Conservation (phyloP, 2,329 filamentous ascomycete genomes). For the Pseudogymnoascus sp. region DNA sequence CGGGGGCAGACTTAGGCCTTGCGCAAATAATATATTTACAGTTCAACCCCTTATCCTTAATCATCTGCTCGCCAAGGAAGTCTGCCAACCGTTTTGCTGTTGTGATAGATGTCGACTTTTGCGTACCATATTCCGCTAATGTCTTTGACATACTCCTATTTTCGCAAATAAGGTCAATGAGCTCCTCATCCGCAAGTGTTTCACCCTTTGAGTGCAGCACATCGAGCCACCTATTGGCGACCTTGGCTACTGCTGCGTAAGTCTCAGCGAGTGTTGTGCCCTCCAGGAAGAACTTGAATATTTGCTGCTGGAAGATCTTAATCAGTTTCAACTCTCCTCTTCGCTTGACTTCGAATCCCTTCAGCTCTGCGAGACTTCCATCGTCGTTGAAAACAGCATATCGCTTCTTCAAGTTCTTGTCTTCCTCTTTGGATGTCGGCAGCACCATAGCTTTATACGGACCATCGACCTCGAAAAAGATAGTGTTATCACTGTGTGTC, state of each 20-base stretch:
- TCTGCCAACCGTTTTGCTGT: conserved; percentile 91
- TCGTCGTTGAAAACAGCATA: conserved; percentile 99
- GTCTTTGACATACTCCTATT: conserved; percentile 98
- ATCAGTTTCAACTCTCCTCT: conserved; percentile 97
- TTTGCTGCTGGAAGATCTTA: conserved; percentile 98
- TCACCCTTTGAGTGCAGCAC: conserved; percentile 82
- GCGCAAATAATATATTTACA: conserved; percentile 99
- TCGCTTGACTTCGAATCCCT: conserved; percentile 95
- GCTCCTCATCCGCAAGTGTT: conserved; percentile 88
- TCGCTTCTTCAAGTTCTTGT: conserved; percentile 98
- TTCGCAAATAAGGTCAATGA: conserved; percentile 99
- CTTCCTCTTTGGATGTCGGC: conserved; percentile 95
- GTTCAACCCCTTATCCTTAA: conserved; percentile 97
- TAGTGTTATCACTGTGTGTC: conserved; percentile 96
- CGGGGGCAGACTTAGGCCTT: conserved; percentile 75
- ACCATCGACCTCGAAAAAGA: conserved; percentile 98
- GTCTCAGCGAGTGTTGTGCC: conserved; percentile 80
- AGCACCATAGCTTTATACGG: conserved; percentile 97
- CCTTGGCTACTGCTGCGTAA: conserved; percentile 83
- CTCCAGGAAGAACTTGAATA: conserved; percentile 98
- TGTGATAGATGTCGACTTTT: conserved; percentile 99
- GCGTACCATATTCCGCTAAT: conserved; percentile 85
- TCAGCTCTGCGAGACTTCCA: conserved; percentile 86
- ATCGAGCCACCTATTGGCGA: conserved; percentile 94
- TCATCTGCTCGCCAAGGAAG: conserved; percentile 96